A percentile compares a stretch with the other conserved stretches of the same genome.
phyloP scores from a whole-genome alignment of 371 early-diverging fungal genomes.

The Chytridium lagenaria region DNA sequence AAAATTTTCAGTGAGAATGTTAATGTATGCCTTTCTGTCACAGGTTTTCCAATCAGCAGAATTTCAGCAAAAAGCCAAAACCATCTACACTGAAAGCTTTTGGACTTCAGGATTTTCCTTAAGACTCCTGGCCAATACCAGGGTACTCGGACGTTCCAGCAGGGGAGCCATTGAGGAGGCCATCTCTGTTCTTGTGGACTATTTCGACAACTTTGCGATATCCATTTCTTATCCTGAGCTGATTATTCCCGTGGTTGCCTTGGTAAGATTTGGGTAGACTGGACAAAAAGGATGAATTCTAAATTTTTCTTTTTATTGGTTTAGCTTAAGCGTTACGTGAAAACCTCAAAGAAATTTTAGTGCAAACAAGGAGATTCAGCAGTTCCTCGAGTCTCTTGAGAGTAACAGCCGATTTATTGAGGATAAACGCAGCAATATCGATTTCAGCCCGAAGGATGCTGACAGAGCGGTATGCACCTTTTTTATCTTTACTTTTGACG shows the following conservation, averaged over 20 bases:
- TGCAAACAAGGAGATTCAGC: slow-evolving; percentile 75
- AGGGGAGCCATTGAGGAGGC: slow-evolving; percentile 79
- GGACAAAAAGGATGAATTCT: too few species aligned
- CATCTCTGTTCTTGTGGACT: slow-evolving; percentile 70
- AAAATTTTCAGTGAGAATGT: neutral
- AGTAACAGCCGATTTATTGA: slow-evolving; percentile 79
- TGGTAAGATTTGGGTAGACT: slow-evolving; percentile 54
- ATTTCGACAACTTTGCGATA: slow-evolving; percentile 69
- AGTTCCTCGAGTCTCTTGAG: slow-evolving; percentile 75
- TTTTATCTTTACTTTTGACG: neutral
- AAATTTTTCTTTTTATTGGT: neutral
- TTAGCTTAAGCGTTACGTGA: slow-evolving; percentile 46
- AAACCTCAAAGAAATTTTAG: slow-evolving; percentile 63
- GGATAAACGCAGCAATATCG: slow-evolving; percentile 72
- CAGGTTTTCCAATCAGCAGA: slow-evolving; percentile 51
- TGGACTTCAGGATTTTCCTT: slow-evolving; percentile 74
- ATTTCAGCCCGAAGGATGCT: slow-evolving; percentile 47
- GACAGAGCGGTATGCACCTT: slow-evolving; percentile 18
- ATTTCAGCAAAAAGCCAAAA: slow-evolving; percentile 54
- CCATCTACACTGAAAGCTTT: slow-evolving; percentile 79
- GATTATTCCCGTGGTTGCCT: slow-evolving; percentile 74
- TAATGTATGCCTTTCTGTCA: neutral
- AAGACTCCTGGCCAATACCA: slow-evolving; percentile 80
- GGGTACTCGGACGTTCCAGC: slow-evolving; percentile 81
- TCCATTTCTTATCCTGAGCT: slow-evolving; percentile 92